Evolutionary conservation across 768 basidiomycete genomes (phyloP).

Genomic region (Fomitopsis serialis): DNA sequence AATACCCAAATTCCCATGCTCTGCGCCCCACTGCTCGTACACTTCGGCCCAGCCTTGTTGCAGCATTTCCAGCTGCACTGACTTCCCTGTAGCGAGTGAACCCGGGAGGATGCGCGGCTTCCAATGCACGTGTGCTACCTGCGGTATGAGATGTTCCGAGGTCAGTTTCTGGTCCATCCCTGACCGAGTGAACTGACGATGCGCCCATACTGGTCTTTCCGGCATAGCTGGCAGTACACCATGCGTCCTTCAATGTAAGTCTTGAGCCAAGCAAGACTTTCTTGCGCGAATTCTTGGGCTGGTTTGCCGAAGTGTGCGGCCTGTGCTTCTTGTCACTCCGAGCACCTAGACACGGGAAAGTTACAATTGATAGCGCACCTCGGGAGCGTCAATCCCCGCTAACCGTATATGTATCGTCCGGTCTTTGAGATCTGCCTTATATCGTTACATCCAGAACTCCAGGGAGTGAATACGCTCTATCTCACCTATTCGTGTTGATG

Average conservation of each 20-base stretch:
- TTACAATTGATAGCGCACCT: conserved; percentile 42
- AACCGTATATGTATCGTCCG: conserved; percentile 85
- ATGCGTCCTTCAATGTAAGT: conserved; percentile 46
- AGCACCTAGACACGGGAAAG: neutral
- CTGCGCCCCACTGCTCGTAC: conserved; percentile 75
- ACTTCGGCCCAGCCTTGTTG: conserved; percentile 69
- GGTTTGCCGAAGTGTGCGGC: conserved; percentile 81
- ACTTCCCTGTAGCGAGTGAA: conserved; percentile 39
- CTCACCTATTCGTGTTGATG: conserved; percentile 52
- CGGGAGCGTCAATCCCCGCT: conserved; percentile 90
- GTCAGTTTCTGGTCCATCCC: neutral
- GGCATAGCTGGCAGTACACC: conserved; percentile 67
- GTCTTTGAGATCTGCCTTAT: conserved; percentile 57
- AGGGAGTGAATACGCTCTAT: neutral
- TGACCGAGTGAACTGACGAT: conserved; percentile 46
- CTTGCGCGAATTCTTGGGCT: conserved; percentile 68
- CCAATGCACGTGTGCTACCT: conserved; percentile 67
- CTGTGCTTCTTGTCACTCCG: conserved; percentile 29
- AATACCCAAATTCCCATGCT: conserved; percentile 68
- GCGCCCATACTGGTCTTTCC: conserved; percentile 80
- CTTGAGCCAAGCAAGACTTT: conserved; percentile 72
- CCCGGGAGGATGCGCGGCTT: conserved; percentile 51
- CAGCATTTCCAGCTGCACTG: conserved; percentile 70
- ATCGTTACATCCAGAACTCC: neutral
- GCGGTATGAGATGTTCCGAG: neutral